A percentile compares a stretch with the other conserved stretches of the same genome.
Evolutionary conservation across 257 asterid genomes (phyloP).

Genomic region (Penstemon newberryi): DNA sequence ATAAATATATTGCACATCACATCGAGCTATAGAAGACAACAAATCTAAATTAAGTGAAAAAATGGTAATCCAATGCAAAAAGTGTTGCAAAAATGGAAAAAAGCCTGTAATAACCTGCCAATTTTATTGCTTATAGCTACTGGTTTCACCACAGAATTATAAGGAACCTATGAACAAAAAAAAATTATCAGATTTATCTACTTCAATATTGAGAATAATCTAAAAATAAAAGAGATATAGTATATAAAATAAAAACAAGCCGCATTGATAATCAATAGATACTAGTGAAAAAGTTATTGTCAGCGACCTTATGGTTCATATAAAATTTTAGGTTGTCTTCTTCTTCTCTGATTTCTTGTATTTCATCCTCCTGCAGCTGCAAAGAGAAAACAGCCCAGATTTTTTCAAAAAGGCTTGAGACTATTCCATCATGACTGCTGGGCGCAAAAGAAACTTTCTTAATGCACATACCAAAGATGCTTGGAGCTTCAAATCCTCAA

Average conservation of each 20-base stretch:
- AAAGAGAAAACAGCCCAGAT: constrained; percentile 31
- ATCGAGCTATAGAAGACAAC: constrained; percentile 18
- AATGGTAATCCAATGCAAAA: neutral
- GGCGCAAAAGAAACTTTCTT: constrained; percentile 17
- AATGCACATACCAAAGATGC: constrained; percentile 77
- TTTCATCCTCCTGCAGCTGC: constrained; percentile 87
- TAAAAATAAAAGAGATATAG: constrained; percentile 21
- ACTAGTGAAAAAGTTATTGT: constrained; percentile 15
- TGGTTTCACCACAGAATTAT: constrained; percentile 41
- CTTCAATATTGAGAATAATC: constrained; percentile 2
- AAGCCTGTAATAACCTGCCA: constrained; percentile 38
- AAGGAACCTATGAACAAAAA: constrained; percentile 36
- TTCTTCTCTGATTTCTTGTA: constrained; percentile 71
- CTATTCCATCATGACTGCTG: constrained; percentile 5
- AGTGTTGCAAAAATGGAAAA: neutral
- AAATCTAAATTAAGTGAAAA: constrained; percentile 16
- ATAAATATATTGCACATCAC: constrained; percentile 8
- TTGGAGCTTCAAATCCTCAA: constrained; percentile 91
- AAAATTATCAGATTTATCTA: no score
- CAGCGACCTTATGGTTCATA: constrained; percentile 52
- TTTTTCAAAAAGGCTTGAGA: constrained; percentile 17
- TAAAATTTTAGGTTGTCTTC: constrained; percentile 41
- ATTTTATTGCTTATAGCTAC: constrained; percentile 29
- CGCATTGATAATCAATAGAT: constrained; percentile 5
- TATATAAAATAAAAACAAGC: neutral